These are phyloP conservation scores for Botrytis aclada DNA, from an alignment of 2,329 filamentous ascomycete genomes.

Conservation along the genomic window DNA sequence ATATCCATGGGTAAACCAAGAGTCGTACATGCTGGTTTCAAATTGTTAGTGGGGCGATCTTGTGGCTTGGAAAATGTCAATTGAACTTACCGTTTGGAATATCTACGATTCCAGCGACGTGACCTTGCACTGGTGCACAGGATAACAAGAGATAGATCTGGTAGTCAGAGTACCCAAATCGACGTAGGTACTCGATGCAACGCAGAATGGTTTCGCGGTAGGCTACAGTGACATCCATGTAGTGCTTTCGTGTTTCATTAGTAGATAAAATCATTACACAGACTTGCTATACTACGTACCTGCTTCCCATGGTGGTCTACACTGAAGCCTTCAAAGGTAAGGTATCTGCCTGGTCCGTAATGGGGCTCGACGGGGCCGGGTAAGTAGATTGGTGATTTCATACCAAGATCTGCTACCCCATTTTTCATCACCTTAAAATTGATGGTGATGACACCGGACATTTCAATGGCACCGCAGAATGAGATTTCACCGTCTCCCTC, in stretches of 20 bases:
- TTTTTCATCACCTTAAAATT: constrained; percentile 86
- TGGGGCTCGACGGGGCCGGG: constrained; percentile 86
- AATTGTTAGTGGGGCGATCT: constrained; percentile 8
- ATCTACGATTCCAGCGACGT: constrained; percentile 85
- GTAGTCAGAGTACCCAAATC: constrained; percentile 69
- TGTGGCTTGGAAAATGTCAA: neutral
- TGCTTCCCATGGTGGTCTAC: constrained; percentile 88
- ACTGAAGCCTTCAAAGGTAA: constrained; percentile 87
- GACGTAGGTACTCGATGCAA: constrained; percentile 74
- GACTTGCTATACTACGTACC: constrained; percentile 58
- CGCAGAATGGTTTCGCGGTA: constrained; percentile 44
- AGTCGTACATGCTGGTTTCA: constrained; percentile 68
- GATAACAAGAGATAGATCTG: constrained; percentile 84
- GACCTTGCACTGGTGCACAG: constrained; percentile 82
- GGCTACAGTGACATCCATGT: constrained; percentile 32
- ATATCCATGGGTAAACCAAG: constrained; percentile 88
- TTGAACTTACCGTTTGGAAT: constrained; percentile 62
- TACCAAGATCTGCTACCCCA: constrained; percentile 68
- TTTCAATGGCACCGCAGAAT: constrained; percentile 88
- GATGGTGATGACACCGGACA: constrained; percentile 87
- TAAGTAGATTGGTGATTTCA: constrained; percentile 82
- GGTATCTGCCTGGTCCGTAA: constrained; percentile 75
- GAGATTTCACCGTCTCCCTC: constrained; percentile 90
- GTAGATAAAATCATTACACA: neutral
- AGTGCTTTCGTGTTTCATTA: constrained; percentile 26